Percentiles rank a stretch among this genome's conserved stretches.
phyloP scores from a whole-genome alignment of 1,284 basidiomycete genomes.

The Rhodotorula sp. region DNA sequence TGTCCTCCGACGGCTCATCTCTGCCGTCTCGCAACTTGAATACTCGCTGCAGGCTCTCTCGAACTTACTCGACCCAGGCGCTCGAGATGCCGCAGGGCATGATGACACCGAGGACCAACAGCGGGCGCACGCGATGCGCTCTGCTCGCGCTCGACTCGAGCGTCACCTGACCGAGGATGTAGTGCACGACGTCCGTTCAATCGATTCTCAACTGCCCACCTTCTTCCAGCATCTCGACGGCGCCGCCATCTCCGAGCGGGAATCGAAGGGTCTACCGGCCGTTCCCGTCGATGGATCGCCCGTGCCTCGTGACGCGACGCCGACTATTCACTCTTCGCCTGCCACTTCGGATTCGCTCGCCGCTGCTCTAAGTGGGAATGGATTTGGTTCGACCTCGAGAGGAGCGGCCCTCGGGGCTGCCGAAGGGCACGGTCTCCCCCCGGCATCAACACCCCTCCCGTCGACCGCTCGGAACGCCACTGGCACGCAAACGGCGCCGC shows the following conservation, averaged over 20 bases:
- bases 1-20: slow-evolving; percentile 52
- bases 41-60: slow-evolving; percentile 50
- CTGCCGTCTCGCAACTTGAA: slow-evolving; percentile 53
- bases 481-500: slow-evolving; percentile 12
- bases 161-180: too few species aligned
- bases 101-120: background rate
- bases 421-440: slow-evolving; percentile 14
- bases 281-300: background rate
- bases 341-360: background rate
- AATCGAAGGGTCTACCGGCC: background rate
- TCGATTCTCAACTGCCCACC: slow-evolving; percentile 67
- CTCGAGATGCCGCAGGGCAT: too few species aligned
- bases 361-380: background rate
- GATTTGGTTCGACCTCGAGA: slow-evolving; percentile 9
- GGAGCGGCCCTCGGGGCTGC: too few species aligned
- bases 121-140: background rate
- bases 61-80: too few species aligned
- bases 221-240: slow-evolving; percentile 71
- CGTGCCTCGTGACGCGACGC: background rate
- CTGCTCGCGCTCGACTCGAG: too few species aligned
- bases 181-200: slow-evolving; percentile 64
- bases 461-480: slow-evolving; percentile 11
- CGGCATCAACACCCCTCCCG: slow-evolving; percentile 1
- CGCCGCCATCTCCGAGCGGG: slow-evolving; percentile 29
- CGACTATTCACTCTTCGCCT: too few species aligned